A percentile compares a stretch with the other conserved stretches of the same genome.
Evolutionary conservation across 306 rosid genomes (phyloP).

Genomic region (Urtica urens): DNA sequence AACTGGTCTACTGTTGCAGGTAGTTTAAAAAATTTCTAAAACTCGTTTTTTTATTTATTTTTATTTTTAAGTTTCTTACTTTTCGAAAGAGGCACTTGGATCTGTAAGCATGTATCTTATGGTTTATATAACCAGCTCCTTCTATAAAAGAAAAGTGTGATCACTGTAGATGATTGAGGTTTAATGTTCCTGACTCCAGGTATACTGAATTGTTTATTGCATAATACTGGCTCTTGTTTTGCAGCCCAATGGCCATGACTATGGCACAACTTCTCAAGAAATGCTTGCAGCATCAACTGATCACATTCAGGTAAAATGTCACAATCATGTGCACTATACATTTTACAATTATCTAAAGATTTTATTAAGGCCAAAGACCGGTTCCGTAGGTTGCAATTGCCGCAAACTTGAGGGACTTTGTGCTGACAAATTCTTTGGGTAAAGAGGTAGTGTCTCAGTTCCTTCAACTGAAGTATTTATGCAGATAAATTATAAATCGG

Average conservation of each 20-base stretch:
- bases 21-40: constrained; percentile 8
- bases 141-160: no score
- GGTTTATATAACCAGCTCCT: no score
- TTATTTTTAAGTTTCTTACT: not conserved
- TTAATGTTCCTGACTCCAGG: no score
- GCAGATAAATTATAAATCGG: constrained; percentile 8
- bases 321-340: no score
- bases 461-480: not conserved
- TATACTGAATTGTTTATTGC: no score
- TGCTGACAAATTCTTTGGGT: constrained; percentile 61
- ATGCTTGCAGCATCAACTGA: constrained; percentile 74
- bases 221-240: constrained; percentile 26
- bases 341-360: no score
- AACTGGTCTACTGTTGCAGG: constrained; percentile 78
- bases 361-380: no score
- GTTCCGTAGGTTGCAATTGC: constrained; percentile 78
- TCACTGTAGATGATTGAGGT: no score
- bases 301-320: constrained; percentile 72
- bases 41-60: not conserved
- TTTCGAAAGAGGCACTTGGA: not conserved
- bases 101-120: not conserved
- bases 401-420: constrained; percentile 73
- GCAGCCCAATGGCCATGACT: constrained; percentile 86
- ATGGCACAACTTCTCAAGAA: constrained; percentile 47
- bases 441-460: constrained; percentile 47